These are phyloP conservation scores for Triangularia setosa DNA, from an alignment of 2,329 filamentous ascomycete species.

Conservation along the genomic window DNA sequence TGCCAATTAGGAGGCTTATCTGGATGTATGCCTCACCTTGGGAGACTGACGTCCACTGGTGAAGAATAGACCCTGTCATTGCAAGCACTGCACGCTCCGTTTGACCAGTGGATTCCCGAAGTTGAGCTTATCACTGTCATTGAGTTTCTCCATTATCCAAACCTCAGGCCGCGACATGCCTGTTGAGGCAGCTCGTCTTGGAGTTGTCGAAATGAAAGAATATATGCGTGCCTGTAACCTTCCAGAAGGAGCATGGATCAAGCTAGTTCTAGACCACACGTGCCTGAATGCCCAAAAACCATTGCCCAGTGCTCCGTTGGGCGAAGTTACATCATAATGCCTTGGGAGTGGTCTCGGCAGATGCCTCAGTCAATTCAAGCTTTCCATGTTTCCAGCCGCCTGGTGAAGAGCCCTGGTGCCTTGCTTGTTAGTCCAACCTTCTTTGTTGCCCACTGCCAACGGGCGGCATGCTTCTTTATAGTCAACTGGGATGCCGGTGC, in stretches of 20 bases:
- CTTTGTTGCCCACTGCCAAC: background rate
- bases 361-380: background rate
- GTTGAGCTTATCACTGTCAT: background rate
- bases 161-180: background rate
- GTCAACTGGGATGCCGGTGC: background rate
- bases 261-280: background rate
- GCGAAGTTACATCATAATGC: background rate
- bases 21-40: background rate
- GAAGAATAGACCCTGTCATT: background rate
- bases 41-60: background rate
- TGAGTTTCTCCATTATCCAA: background rate
- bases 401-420: background rate
- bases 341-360: background rate
- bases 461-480: background rate
- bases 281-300: background rate
- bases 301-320: background rate
- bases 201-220: background rate
- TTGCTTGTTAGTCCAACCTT: background rate
- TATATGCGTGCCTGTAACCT: background rate
- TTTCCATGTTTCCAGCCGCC: background rate
- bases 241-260: background rate
- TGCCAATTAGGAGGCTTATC: background rate
- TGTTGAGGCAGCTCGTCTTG: conserved; percentile 6
- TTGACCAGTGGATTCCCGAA: background rate
- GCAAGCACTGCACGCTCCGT: background rate